These are phyloP conservation scores for Strobilomyces dryophilus DNA, from an alignment of 768 basidiomycete species.

Conservation along the genomic window DNA sequence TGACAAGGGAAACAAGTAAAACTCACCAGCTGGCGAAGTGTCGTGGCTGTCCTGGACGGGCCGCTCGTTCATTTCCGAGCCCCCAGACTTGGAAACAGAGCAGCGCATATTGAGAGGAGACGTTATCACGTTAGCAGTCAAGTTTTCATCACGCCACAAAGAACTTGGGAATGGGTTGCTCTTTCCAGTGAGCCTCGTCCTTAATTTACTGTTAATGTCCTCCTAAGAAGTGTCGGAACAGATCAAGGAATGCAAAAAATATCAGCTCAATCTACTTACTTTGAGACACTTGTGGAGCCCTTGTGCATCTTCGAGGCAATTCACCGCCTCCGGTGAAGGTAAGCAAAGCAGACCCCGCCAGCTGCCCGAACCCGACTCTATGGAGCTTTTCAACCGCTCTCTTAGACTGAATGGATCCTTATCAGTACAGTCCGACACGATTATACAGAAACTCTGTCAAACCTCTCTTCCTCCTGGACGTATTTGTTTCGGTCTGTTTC, in stretches of 20 bases:
- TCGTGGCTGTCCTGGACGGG: background rate
- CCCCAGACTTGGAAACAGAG: background rate
- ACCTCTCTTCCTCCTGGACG: constrained; percentile 7
- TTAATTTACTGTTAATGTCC: background rate
- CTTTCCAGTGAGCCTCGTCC: background rate
- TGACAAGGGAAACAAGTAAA: background rate
- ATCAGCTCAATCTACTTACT: background rate
- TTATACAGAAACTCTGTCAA: background rate
- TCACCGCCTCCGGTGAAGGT: constrained; percentile 5
- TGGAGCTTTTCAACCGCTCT: background rate
- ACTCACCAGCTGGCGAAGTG: constrained; percentile 5
- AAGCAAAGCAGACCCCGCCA: constrained; percentile 1
- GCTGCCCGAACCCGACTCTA: background rate
- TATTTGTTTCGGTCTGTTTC: constrained; percentile 1
- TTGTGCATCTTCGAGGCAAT: constrained; percentile 1
- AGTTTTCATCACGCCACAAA: background rate
- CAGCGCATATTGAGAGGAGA: background rate
- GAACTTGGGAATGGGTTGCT: background rate
- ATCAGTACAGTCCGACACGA: background rate
- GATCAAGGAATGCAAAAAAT: background rate
- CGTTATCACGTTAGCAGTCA: background rate
- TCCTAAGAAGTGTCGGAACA: constrained; percentile 1
- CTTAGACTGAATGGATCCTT: constrained; percentile 4
- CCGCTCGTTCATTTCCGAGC: background rate
- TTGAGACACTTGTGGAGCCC: constrained; percentile 4